These are phyloP conservation scores for Neocucurbitaria cava DNA, from an alignment of 2,329 filamentous ascomycete species.

Conservation along the genomic window DNA sequence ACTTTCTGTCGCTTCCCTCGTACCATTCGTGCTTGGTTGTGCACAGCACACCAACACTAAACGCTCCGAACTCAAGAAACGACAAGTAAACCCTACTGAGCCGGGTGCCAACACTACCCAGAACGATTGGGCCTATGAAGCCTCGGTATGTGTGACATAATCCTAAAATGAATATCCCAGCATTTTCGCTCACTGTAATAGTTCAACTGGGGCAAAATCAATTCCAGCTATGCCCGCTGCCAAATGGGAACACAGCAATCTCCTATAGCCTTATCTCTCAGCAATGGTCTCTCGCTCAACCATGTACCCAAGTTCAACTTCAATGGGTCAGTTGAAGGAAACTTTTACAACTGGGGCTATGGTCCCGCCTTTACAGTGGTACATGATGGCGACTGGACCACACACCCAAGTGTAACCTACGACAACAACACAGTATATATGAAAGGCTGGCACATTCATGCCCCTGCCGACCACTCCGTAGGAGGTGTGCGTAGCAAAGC, in stretches of 20 bases:
- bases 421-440: constrained; percentile 58
- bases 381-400: constrained; percentile 48
- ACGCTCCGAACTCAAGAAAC: constrained; percentile 11
- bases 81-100: constrained; percentile 8
- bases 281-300: constrained; percentile 49
- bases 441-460: constrained; percentile 60
- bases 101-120: constrained; percentile 8
- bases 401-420: constrained; percentile 53
- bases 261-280: constrained; percentile 55
- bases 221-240: constrained; percentile 53
- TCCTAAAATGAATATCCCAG: constrained; percentile 41
- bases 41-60: constrained; percentile 24
- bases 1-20: constrained; percentile 10
- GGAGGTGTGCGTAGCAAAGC: constrained; percentile 53
- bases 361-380: constrained; percentile 55
- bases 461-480: constrained; percentile 59
- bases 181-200: constrained; percentile 28
- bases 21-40: constrained; percentile 12
- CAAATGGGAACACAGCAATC: constrained; percentile 60
- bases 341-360: constrained; percentile 59
- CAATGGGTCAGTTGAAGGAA: constrained; percentile 44
- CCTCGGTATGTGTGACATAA: not conserved
- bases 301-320: constrained; percentile 56
- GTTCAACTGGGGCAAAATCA: constrained; percentile 52
- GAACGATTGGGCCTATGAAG: constrained; percentile 28